Evolutionary conservation across 78 protist genomes (phyloP), one percentile per base, ranked within the genome.

Genomic region (Bodo saltans): DNA sequence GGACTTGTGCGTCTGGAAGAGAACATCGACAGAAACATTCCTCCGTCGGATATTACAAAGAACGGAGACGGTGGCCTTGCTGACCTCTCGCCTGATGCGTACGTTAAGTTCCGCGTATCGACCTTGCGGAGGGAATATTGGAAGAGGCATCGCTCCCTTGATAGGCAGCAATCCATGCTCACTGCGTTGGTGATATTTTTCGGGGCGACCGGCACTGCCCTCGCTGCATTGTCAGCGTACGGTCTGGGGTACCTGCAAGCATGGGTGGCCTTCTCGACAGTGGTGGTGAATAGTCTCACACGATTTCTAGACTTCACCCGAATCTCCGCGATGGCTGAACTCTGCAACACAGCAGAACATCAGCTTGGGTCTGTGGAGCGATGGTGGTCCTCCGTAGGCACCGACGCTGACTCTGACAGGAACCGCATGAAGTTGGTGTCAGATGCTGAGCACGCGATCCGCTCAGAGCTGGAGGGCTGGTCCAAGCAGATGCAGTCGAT

Each of bases 221-320:
- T 74, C 32, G 79, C 79, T 26, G 79, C 79, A 26, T 11, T 74
- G 35, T 33, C 79, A 35, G 79, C 79, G 42, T 35, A 74, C 79
- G 79, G 79, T 8, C 35, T 74, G 35, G 79, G 79, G 70, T 74
- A 74, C 67, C 79, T 74, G 34, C 79, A 74, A 23, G 79, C 79
- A 21, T 74, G 79, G 79, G 35, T 74, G 35, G 79, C 79, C 41
- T 74, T 74, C 79, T 35, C 79, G 47, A 74, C 79, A n/a, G 79
- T 42, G 70, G 11, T 74, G 47, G 79, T 74, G 37, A 74, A 74
- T 42, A 35, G 60, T 21, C 79, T 74, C 34, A 33, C 27, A n/a
- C 25, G 79, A 23, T 74, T 35, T 42, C 27, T 27, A 26, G 79
- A 74, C 67, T 74, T 74, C 70, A n/a, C 70, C n/a, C n/a, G n/a